These are phyloP conservation scores for Penicillium sclerotigenum DNA, from an alignment of 2,329 filamentous ascomycete genomes.

Conservation along the genomic window DNA sequence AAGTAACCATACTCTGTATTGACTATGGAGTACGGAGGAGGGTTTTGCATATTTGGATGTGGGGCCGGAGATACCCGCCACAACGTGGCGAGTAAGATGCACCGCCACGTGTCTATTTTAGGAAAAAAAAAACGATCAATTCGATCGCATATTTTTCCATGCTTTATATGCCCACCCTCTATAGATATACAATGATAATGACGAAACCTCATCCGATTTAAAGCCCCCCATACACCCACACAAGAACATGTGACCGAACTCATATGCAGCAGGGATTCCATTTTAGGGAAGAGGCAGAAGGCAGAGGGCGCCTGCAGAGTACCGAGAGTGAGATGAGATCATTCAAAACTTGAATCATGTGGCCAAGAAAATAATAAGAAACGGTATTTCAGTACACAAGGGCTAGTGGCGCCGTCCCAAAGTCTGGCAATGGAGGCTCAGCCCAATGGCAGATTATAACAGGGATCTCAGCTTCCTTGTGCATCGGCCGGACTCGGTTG, in stretches of 20 bases:
- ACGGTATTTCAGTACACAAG: constrained; percentile 8
- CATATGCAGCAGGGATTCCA: constrained; percentile 23
- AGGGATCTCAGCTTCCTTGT: constrained; percentile 35
- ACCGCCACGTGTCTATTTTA: constrained; percentile 10
- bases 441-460: constrained; percentile 41
- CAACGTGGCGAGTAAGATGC: constrained; percentile 4
- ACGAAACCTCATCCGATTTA: neutral
- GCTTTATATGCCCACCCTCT: neutral
- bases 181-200: neutral
- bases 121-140: neutral
- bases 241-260: constrained; percentile 25
- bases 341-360: constrained; percentile 7
- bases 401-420: constrained; percentile 30
- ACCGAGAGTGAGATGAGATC: constrained; percentile 20
- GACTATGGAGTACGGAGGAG: neutral
- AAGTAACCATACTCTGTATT: neutral
- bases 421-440: constrained; percentile 34
- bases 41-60: neutral
- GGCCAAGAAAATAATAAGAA: neutral
- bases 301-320: constrained; percentile 3
- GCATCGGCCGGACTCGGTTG: constrained; percentile 28
- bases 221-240: neutral
- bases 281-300: constrained; percentile 5
- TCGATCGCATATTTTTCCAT: neutral
- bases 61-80: constrained; percentile 8